These are phyloP conservation scores for Hypocrella siamensis DNA, from an alignment of 2,329 filamentous ascomycete species.

Conservation along the genomic window DNA sequence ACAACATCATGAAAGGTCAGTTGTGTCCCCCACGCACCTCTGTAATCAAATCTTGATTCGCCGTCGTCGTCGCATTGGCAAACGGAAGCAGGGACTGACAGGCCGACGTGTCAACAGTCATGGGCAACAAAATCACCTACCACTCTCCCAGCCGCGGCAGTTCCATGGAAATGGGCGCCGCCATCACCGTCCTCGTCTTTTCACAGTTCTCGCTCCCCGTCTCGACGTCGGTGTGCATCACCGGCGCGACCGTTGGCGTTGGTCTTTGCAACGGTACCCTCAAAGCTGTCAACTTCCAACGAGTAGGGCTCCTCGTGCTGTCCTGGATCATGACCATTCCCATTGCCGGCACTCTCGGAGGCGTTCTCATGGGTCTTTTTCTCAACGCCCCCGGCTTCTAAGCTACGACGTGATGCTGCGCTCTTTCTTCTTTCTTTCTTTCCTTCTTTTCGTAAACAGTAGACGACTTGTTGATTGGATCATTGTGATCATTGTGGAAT, in stretches of 20 bases:
- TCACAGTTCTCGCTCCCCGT: slow-evolving; percentile 62
- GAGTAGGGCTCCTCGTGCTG: slow-evolving; percentile 49
- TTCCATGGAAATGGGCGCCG: slow-evolving; percentile 69
- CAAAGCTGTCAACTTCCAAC: slow-evolving; percentile 62
- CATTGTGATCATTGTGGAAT: neutral
- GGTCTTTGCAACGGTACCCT: slow-evolving; percentile 59
- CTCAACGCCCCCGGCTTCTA: slow-evolving; percentile 22
- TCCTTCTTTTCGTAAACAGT: neutral
- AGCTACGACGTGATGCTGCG: neutral
- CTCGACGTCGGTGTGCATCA: slow-evolving; percentile 67
- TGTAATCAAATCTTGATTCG: neutral
- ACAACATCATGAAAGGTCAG: slow-evolving; percentile 70
- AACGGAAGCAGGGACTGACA: neutral
- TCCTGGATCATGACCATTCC: slow-evolving; percentile 39
- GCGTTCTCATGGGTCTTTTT: slow-evolving; percentile 21
- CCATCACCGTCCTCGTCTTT: slow-evolving; percentile 61
- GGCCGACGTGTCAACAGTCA: slow-evolving; percentile 28
- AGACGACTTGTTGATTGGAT: neutral
- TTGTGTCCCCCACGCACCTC: neutral
- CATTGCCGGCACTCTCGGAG: slow-evolving; percentile 24
- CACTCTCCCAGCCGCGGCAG: slow-evolving; percentile 41
- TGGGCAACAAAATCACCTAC: slow-evolving; percentile 70
- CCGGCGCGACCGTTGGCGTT: slow-evolving; percentile 58
- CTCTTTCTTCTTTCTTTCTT: neutral
- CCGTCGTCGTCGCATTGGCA: too few species aligned